Evolutionary conservation across 495 filamentous ascomycete genomes (phyloP).

Genomic region (Astrothelium subdiscretum): DNA sequence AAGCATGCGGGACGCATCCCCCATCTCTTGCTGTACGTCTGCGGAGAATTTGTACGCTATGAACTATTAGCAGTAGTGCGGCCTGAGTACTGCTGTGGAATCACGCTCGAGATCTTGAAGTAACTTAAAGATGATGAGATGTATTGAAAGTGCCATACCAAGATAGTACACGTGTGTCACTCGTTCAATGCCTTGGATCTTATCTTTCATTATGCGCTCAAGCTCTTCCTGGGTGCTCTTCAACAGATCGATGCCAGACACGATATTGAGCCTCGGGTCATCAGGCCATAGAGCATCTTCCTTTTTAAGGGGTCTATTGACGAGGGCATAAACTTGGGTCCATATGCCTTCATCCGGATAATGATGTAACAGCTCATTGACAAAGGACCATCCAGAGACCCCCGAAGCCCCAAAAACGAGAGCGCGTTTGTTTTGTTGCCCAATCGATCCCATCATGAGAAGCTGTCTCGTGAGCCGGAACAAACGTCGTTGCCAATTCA

Average conservation of each 20-base stretch:
- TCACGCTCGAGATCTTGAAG: neutral
- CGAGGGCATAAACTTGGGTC: conserved; percentile 24
- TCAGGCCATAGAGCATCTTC: conserved; percentile 26
- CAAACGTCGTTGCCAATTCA: no score
- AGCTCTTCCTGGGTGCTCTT: conserved; percentile 24
- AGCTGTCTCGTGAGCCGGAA: no score
- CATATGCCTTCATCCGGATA: conserved; percentile 25
- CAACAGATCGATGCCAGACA: conserved; percentile 28
- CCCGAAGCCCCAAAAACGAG: conserved; percentile 26
- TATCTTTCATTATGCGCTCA: conserved; percentile 15
- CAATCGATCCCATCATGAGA: neutral
- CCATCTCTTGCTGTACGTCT: conserved; percentile 24
- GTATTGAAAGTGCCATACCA: conserved; percentile 2
- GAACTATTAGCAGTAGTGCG: neutral
- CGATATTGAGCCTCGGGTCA: conserved; percentile 24
- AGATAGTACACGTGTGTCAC: conserved; percentile 32
- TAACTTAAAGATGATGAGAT: neutral
- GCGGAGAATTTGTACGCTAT: conserved; percentile 24
- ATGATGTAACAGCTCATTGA: conserved; percentile 26
- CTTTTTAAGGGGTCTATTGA: conserved; percentile 26
- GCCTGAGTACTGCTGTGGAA: neutral
- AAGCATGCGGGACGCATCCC: conserved; percentile 26
- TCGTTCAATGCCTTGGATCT: conserved; percentile 21
- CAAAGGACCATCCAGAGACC: conserved; percentile 24
- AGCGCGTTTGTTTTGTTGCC: conserved; percentile 9